Conservation (phyloP, 495 filamentous ascomycete genomes). For the Entonaema liquescens region DNA sequence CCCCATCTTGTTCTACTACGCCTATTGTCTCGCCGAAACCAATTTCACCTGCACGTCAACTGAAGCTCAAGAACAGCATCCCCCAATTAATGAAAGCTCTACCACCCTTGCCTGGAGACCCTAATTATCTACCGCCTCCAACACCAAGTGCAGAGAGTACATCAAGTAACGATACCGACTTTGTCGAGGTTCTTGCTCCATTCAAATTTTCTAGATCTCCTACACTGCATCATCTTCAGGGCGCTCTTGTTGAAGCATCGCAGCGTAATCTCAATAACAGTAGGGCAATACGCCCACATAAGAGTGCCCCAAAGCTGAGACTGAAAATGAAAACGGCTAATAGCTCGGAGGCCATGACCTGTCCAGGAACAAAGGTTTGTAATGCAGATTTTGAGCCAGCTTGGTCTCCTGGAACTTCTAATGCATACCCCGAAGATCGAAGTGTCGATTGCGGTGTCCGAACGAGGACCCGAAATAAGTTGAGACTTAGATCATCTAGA, state of each 20-base stretch:
- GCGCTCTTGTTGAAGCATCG: background rate
- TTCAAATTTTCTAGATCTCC: slow-evolving; percentile 29
- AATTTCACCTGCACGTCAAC: slow-evolving; percentile 55
- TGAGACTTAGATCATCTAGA: slow-evolving; percentile 42
- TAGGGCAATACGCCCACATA: slow-evolving; percentile 13
- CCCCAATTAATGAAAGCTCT: slow-evolving; percentile 61
- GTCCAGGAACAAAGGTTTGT: slow-evolving; percentile 7
- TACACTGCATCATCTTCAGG: slow-evolving; percentile 1
- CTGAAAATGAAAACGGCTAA: slow-evolving; percentile 45
- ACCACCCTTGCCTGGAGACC: slow-evolving; percentile 51
- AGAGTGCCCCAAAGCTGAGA: slow-evolving; percentile 45
- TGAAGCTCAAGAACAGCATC: slow-evolving; percentile 59
- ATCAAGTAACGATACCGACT: slow-evolving; percentile 36
- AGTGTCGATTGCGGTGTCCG: background rate
- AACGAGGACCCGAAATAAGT: slow-evolving; percentile 33
- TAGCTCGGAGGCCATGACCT: slow-evolving; percentile 24
- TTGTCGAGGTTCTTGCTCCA: slow-evolving; percentile 38
- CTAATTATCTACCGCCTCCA: slow-evolving; percentile 35
- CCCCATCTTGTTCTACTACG: slow-evolving; percentile 40
- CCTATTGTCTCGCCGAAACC: slow-evolving; percentile 56
- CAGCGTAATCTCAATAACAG: background rate
- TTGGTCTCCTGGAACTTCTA: background rate
- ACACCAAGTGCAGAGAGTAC: slow-evolving; percentile 31
- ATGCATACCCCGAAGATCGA: slow-evolving; percentile 7
- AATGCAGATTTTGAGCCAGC: background rate